Conservation (phyloP, 345 rosid genomes). For the Euphorbia peplus region DNA sequence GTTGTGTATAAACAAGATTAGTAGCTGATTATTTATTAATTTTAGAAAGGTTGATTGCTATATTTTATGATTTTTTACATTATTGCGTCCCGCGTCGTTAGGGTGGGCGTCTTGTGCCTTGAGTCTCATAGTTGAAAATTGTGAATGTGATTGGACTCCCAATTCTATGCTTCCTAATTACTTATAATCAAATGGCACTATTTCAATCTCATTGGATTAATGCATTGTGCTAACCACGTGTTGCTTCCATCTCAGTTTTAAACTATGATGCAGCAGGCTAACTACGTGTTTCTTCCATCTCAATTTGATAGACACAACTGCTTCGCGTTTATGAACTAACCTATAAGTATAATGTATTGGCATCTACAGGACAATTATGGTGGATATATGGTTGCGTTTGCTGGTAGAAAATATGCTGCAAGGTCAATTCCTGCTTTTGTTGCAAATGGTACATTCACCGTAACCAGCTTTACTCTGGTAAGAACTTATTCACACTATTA, state of each 20-base stretch:
- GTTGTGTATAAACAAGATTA: too few relatives aligned
- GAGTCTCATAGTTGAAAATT: too few relatives aligned
- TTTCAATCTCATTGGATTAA: not conserved
- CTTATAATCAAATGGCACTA: not conserved
- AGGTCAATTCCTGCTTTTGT: conserved; percentile 71
- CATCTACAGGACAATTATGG: conserved; percentile 46
- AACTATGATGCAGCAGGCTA: not conserved
- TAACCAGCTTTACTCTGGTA: conserved; percentile 89
- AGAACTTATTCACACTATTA: conserved; percentile 9
- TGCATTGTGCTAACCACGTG: not conserved
- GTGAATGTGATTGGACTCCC: not conserved
- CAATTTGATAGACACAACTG: not conserved
- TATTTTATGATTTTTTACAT: too few relatives aligned
- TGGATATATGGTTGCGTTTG: conserved; percentile 88
- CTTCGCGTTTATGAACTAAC: not conserved
- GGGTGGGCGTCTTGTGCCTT: not conserved
- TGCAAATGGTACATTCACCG: conserved; percentile 55
- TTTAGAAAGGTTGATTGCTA: too few relatives aligned
- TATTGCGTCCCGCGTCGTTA: too few relatives aligned
- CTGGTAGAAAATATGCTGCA: conserved; percentile 90
- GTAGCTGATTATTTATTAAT: too few relatives aligned
- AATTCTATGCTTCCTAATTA: not conserved
- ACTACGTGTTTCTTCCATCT: not conserved
- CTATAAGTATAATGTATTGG: not conserved
- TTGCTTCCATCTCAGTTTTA: not conserved